Base-by-base conservation (phyloP, 768 basidiomycete species). In the Boletus fagicola region DNA sequence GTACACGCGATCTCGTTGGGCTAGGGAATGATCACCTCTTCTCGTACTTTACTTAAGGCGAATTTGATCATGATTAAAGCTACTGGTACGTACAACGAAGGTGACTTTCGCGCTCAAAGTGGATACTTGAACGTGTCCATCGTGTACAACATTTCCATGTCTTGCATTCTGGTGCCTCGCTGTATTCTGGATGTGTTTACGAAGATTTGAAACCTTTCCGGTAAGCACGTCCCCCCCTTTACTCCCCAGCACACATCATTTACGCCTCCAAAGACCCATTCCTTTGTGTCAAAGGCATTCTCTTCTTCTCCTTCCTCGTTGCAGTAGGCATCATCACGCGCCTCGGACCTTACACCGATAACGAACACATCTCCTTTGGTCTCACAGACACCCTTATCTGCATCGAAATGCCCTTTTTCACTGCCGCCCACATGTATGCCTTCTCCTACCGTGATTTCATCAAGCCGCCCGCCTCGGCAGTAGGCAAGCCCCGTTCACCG, bases 231-330 rank as follows among this genome's bases (percentile, higher is more conserved):
- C 45, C 9, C 11, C 20, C 7, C 9, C 24, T 44, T 33, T 28
- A 42, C 48, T 51, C 57, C 15, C 59, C 3, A 31, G 12, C 5
- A 45, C 43, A 4, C 31, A 35, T 24, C 12, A 26, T 49, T 60
- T n/a, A 55, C 60, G 0, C 28, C 22, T 22, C 12, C 26, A 36
- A 65, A 88, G 96, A 12, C 94, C 94, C 0, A 73, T 99, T 99
- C 74, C 85, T 98, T 28, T 99, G 94, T 69, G 94, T 99, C 63
- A 99, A 99, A 70, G 96, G 96, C 45, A 94, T 99, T 62, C 80
- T 99, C 22, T 98, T 98, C 80, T 96, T 99, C 50, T 94, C 94
- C 33, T 82, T 91, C 65, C 81, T 98, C n/a, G 96, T 95, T 47
- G 88, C 93, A 2, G 79, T 88, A 0, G 82, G 87, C 10, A 81